Evolutionary conservation across 2,329 filamentous ascomycete species (phyloP).

Genomic region (Ophiognomonia clavigignenti-juglandacearum): DNA sequence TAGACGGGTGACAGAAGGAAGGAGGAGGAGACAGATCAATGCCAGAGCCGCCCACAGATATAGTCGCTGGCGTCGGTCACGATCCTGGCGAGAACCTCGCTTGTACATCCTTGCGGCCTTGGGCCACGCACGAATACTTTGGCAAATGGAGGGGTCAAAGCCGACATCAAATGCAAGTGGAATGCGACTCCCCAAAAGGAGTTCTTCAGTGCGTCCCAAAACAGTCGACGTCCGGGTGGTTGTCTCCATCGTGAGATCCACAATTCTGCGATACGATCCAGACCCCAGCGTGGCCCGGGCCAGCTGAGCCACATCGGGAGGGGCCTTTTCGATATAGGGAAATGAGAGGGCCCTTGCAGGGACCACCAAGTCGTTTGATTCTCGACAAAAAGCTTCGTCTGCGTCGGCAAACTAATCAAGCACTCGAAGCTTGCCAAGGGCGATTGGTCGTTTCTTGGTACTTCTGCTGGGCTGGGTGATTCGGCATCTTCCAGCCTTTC

Average conservation of each 20-base stretch:
- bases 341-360: background rate
- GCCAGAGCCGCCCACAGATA: no score
- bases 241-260: background rate
- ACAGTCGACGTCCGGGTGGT: no score
- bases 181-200: no score
- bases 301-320: background rate
- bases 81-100: no score
- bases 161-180: background rate
- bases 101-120: no score
- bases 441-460: no score
- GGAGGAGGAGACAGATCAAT: background rate
- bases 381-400: background rate
- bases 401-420: no score
- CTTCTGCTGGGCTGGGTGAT: no score
- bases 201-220: no score
- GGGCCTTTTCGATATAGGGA: background rate
- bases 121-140: background rate
- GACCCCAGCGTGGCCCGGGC: background rate
- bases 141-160: conserved; percentile 6
- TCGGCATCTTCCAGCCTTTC: no score
- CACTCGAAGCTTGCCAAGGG: no score
- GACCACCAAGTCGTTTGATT: background rate
- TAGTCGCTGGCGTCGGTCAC: no score
- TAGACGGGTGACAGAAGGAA: background rate
- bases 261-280: background rate